Evolutionary conservation across 139 green algal species (phyloP), one percentile per base, ranked within the genome.

Genomic region (Eudorina sp.): DNA sequence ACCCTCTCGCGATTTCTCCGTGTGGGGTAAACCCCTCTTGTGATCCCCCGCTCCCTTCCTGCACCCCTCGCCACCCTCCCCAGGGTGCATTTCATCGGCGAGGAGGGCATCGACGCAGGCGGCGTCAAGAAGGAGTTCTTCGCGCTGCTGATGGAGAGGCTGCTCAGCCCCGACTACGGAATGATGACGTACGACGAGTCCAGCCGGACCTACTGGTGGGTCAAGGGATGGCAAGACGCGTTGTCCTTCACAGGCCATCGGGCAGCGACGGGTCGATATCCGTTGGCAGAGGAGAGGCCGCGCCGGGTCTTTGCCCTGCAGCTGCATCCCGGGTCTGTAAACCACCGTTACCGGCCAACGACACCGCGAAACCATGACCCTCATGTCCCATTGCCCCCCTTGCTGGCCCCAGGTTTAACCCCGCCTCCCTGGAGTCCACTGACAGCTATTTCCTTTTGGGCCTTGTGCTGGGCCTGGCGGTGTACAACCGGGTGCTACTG

Each of bases 401-500:
- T 25, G 43, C 48, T 29, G 4, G 53, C 31, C 53, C 3, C 88
- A 91, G 89, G 90, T 90, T 91, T 83, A 91, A 93, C 51, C 81
- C 83, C 19, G 84, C 83, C 53, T 90, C 58, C 64, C 43, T 89
- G 46, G 76, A 69, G 77, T 68, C 62, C 2, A 3, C 68, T 38
- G 23, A 46, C 27, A 43, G 25, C 31, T 87, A 74, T 66, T 40
- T 97, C 88, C 92, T 99, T 83, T 91, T 99, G 75, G 97, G 97
- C 3, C 85, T 99, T 51, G 94, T 98, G 85, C 90, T 98, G 40
- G 96, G 97, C 4, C 92, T 99, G 53, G 96, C 97, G 58, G 96
- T 99, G 74, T 99, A 99, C 94, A 99, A 99, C 93, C 91, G 90
- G 2, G 97, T 99, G 69, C 94, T 99, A 88, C 94, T 99, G 51